Evolutionary conservation across 768 basidiomycete species (phyloP).

Genomic region (Termitomyces sp.): DNA sequence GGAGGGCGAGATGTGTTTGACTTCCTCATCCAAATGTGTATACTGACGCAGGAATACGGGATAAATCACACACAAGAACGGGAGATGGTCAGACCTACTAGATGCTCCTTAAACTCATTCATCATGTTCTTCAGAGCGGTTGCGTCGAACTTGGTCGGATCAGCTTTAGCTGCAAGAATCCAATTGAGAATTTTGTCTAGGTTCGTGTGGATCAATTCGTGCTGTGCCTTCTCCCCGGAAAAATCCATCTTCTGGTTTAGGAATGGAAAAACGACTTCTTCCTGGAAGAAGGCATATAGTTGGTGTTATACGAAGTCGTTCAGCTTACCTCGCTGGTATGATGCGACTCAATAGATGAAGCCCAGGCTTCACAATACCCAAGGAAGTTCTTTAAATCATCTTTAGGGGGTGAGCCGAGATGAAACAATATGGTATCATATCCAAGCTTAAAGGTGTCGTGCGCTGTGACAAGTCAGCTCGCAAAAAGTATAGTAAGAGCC

Average conservation of each 20-base stretch:
- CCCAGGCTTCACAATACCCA: slow-evolving; percentile 34
- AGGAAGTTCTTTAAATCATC: slow-evolving; percentile 33
- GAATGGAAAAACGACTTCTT: slow-evolving; percentile 29
- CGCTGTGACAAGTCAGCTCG: slow-evolving; percentile 13
- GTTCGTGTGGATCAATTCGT: slow-evolving; percentile 25
- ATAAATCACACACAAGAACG: background rate
- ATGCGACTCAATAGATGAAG: slow-evolving; percentile 25
- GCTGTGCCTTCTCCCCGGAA: slow-evolving; percentile 27
- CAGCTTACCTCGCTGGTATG: slow-evolving; percentile 27
- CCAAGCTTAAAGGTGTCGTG: slow-evolving; percentile 30
- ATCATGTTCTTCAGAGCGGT: slow-evolving; percentile 21
- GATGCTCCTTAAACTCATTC: slow-evolving; percentile 18
- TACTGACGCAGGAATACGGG: slow-evolving; percentile 17
- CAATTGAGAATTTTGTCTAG: slow-evolving; percentile 20
- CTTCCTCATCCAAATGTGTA: slow-evolving; percentile 30
- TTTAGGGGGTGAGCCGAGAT: slow-evolving; percentile 27
- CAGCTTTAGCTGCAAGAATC: slow-evolving; percentile 18
- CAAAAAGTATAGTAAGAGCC: background rate
- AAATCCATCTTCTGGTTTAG: slow-evolving; percentile 31
- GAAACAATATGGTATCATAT: slow-evolving; percentile 27
- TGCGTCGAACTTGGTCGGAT: slow-evolving; percentile 24
- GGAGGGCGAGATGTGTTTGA: slow-evolving; percentile 24
- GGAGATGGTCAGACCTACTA: slow-evolving; percentile 19
- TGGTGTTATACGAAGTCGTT: background rate
- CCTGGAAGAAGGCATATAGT: slow-evolving; percentile 7